These are phyloP conservation scores for Coemansia sp. DNA, from an alignment of 192 early-diverging fungal species.

Conservation along the genomic window DNA sequence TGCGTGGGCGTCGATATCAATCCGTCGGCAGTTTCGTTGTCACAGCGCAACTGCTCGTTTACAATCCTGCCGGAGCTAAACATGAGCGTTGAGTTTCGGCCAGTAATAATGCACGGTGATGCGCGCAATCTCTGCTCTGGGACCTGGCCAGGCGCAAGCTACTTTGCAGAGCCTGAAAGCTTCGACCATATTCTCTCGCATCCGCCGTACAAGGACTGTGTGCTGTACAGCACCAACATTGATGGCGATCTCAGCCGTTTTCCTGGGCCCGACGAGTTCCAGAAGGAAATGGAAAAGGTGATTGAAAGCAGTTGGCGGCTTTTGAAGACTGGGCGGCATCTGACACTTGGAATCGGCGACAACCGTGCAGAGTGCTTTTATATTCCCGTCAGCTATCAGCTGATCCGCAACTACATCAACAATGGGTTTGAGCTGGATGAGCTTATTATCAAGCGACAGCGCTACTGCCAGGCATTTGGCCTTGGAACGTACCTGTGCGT, in stretches of 20 bases:
- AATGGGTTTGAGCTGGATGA: slow-evolving; percentile 89
- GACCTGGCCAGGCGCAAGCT: slow-evolving; percentile 50
- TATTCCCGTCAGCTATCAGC: slow-evolving; percentile 80
- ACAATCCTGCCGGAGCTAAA: slow-evolving; percentile 62
- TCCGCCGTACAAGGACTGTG: slow-evolving; percentile 94
- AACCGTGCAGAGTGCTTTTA: slow-evolving; percentile 90
- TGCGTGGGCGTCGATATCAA: slow-evolving; percentile 88
- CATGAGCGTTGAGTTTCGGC: slow-evolving; percentile 75
- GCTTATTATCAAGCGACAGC: slow-evolving; percentile 82
- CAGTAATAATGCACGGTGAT: slow-evolving; percentile 81
- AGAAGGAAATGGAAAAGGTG: slow-evolving; percentile 72
- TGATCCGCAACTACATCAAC: slow-evolving; percentile 78
- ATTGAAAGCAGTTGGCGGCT: slow-evolving; percentile 69
- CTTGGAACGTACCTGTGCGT: slow-evolving; percentile 86
- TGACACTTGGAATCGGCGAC: slow-evolving; percentile 91
- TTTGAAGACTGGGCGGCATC: slow-evolving; percentile 67
- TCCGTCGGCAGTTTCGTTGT: slow-evolving; percentile 78
- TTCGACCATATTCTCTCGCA: slow-evolving; percentile 91
- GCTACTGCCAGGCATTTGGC: slow-evolving; percentile 84
- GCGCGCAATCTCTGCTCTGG: slow-evolving; percentile 62
- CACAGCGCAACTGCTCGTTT: slow-evolving; percentile 86
- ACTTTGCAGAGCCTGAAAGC: slow-evolving; percentile 68
- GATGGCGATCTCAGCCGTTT: slow-evolving; percentile 82
- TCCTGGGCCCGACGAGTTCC: slow-evolving; percentile 74
- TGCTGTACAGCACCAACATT: slow-evolving; percentile 80